A percentile compares a stretch with the other conserved stretches of the same genome.
phyloP scores from a whole-genome alignment of 352 stramenopile species.

The Globisporangium emineosum region DNA sequence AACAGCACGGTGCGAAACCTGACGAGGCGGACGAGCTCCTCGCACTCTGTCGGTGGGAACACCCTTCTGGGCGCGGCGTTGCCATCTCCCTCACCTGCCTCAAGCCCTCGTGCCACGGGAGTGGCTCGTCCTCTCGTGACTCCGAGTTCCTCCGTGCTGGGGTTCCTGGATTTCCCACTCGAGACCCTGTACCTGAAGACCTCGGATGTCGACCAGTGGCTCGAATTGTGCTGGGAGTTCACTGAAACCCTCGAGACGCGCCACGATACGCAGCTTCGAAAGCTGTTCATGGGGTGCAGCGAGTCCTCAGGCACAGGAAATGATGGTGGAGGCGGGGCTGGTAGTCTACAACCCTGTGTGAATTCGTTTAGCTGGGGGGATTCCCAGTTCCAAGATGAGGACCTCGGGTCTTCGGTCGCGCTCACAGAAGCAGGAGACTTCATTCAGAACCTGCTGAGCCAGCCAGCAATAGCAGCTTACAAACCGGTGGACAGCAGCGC shows the following conservation, averaged over 20 bases:
- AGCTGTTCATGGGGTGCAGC: background rate
- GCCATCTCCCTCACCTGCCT: background rate
- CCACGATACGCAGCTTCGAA: constrained; percentile 3
- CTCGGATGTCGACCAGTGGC: constrained; percentile 12
- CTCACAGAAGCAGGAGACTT: background rate
- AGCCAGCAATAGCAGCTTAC: background rate
- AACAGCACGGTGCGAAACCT: constrained; percentile 1
- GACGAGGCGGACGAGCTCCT: background rate
- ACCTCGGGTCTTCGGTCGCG: background rate
- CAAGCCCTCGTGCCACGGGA: background rate
- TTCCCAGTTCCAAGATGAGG: background rate
- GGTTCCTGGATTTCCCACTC: constrained; percentile 10
- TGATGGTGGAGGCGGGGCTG: background rate
- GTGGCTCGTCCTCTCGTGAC: background rate
- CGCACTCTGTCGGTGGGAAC: constrained; percentile 3
- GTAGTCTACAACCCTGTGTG: background rate
- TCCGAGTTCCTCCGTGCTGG: background rate
- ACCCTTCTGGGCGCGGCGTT: background rate
- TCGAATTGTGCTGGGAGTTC: constrained; percentile 12
- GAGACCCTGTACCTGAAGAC: background rate
- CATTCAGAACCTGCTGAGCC: background rate
- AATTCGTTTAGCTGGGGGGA: background rate
- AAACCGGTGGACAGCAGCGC: background rate
- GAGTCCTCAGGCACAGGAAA: background rate
- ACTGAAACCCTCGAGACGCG: constrained; percentile 8